Evolutionary conservation across 805 yeast species (phyloP).

Genomic region (Saturnispora gosingensis): DNA sequence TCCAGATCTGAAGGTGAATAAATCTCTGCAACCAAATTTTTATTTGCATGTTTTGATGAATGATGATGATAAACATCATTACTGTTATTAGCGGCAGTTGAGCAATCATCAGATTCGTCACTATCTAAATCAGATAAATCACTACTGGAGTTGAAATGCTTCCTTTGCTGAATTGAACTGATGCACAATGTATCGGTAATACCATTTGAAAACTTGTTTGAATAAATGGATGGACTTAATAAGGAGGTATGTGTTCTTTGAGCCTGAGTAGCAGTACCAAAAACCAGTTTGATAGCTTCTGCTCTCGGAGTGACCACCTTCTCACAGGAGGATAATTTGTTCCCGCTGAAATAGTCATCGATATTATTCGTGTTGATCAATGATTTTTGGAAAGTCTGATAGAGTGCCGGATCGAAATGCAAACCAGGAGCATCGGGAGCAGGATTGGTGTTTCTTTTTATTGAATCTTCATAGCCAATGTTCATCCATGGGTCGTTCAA

Average conservation of each 20-base stretch:
- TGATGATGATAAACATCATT: constrained; percentile 6
- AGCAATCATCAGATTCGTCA: constrained; percentile 16
- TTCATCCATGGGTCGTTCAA: constrained; percentile 61
- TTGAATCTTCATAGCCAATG: constrained; percentile 22
- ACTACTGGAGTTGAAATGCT: constrained; percentile 3
- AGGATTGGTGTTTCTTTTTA: constrained; percentile 11
- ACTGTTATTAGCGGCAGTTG: neutral
- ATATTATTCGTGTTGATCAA: constrained; percentile 17
- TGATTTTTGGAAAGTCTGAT: constrained; percentile 21
- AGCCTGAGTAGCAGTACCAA: constrained; percentile 29
- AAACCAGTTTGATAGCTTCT: constrained; percentile 30
- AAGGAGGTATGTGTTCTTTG: constrained; percentile 15
- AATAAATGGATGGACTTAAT: neutral
- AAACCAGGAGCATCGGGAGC: constrained; percentile 26
- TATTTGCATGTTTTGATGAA: neutral
- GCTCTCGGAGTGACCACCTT: constrained; percentile 28
- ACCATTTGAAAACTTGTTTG: neutral
- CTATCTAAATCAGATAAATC: constrained; percentile 14
- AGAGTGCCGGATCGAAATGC: constrained; percentile 22
- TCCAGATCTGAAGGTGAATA: constrained; percentile 7
- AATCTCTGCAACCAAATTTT: neutral
- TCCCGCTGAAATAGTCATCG: constrained; percentile 16
- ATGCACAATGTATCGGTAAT: constrained; percentile 9
- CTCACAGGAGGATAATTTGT: constrained; percentile 8
- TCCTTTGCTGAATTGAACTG: constrained; percentile 11